Conservation (phyloP, 352 stramenopile species). For the Peronospora tabacina region DNA sequence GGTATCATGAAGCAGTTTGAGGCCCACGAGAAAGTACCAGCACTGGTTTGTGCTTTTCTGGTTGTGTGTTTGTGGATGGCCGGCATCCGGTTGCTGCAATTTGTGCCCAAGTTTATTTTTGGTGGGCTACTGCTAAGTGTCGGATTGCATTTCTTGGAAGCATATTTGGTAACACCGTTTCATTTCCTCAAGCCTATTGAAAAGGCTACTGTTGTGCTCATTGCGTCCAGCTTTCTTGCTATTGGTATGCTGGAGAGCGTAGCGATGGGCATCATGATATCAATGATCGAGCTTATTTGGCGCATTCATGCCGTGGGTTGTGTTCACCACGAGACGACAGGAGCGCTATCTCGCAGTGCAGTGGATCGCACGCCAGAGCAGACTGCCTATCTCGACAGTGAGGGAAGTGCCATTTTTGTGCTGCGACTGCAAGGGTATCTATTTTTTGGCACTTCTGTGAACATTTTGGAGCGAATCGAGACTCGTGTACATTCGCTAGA, state of each 20-base stretch:
- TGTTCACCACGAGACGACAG: slow-evolving; percentile 68
- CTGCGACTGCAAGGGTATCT: slow-evolving; percentile 71
- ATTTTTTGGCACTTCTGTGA: slow-evolving; percentile 78
- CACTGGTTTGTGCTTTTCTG: slow-evolving; percentile 52
- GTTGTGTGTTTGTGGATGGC: slow-evolving; percentile 52
- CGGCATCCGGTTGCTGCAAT: slow-evolving; percentile 60
- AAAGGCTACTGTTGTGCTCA: slow-evolving; percentile 50
- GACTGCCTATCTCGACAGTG: slow-evolving; percentile 37
- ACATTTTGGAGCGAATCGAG: slow-evolving; percentile 68
- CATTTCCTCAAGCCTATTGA: slow-evolving; percentile 68
- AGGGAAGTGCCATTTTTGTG: slow-evolving; percentile 60
- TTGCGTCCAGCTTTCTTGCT: slow-evolving; percentile 60
- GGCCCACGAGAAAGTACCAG: slow-evolving; percentile 67
- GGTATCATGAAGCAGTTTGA: slow-evolving; percentile 83
- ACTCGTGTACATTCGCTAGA: slow-evolving; percentile 54
- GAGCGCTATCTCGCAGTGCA: slow-evolving; percentile 49
- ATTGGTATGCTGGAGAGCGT: slow-evolving; percentile 72
- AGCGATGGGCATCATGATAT: slow-evolving; percentile 67
- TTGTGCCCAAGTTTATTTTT: slow-evolving; percentile 80
- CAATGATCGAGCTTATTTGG: slow-evolving; percentile 72
- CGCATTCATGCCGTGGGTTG: slow-evolving; percentile 73
- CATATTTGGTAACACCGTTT: slow-evolving; percentile 65
- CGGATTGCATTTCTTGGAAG: slow-evolving; percentile 68
- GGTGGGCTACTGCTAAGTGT: slow-evolving; percentile 67
- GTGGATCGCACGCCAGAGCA: slow-evolving; percentile 64